Evolutionary conservation across 2,329 filamentous ascomycete genomes (phyloP).

Genomic region (Macrophomina tecta): DNA sequence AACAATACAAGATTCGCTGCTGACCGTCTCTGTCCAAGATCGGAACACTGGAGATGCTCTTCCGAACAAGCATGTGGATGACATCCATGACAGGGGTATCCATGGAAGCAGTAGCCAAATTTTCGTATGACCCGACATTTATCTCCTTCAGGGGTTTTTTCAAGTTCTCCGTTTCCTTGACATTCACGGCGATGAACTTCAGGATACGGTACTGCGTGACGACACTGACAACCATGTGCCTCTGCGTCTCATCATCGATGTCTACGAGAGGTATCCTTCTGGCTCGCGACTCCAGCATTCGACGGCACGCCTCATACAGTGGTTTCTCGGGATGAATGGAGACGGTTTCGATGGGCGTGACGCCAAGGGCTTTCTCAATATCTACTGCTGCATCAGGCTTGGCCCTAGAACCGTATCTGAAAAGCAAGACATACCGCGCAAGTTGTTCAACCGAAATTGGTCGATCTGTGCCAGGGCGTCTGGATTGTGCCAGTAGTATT

Average conservation of each 20-base stretch:
- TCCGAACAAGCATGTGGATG: slow-evolving; percentile 89
- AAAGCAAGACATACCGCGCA: slow-evolving; percentile 70
- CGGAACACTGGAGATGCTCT: slow-evolving; percentile 93
- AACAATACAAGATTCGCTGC: slow-evolving; percentile 25
- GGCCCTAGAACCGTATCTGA: too few relatives aligned
- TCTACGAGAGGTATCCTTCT: slow-evolving; percentile 94
- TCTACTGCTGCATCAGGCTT: slow-evolving; percentile 59
- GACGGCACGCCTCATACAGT: slow-evolving; percentile 91
- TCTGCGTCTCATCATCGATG: slow-evolving; percentile 88
- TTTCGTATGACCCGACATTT: slow-evolving; percentile 80
- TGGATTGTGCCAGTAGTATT: slow-evolving; percentile 98
- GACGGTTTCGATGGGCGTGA: slow-evolving; percentile 88
- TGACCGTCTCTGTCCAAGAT: slow-evolving; percentile 79
- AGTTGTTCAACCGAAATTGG: slow-evolving; percentile 88
- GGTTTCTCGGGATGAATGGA: slow-evolving; percentile 92
- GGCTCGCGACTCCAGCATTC: slow-evolving; percentile 92
- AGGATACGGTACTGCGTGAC: slow-evolving; percentile 98
- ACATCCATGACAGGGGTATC: slow-evolving; percentile 90
- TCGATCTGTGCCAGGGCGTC: slow-evolving; percentile 89
- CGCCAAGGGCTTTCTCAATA: slow-evolving; percentile 92
- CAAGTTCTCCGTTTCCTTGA: slow-evolving; percentile 83
- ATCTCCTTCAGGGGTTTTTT: slow-evolving; percentile 87
- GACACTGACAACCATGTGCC: slow-evolving; percentile 93
- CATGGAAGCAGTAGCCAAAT: slow-evolving; percentile 85
- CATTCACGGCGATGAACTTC: slow-evolving; percentile 98